Conservation (phyloP, 768 basidiomycete species). For the Dioszegia aurantiaca region DNA sequence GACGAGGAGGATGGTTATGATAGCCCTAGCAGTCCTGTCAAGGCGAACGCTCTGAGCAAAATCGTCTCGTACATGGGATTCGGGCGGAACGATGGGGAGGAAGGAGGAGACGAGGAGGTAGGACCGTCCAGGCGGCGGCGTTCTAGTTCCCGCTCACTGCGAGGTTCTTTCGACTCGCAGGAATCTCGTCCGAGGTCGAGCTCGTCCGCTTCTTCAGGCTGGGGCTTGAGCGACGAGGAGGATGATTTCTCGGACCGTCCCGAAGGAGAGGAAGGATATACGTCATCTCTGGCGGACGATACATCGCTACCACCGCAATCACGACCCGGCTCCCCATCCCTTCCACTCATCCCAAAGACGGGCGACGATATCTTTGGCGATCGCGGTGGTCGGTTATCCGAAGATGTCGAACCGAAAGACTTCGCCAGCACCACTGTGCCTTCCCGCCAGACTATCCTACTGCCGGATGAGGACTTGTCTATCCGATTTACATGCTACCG, state of each 20-base stretch:
- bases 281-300: slow-evolving; percentile 49
- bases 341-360: slow-evolving; percentile 44
- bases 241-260: slow-evolving; percentile 41
- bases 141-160: slow-evolving; percentile 32
- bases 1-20: slow-evolving; percentile 9
- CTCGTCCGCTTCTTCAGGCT: slow-evolving; percentile 42
- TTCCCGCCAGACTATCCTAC: slow-evolving; percentile 71
- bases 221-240: slow-evolving; percentile 49
- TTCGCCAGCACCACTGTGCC: slow-evolving; percentile 40
- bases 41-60: slow-evolving; percentile 27
- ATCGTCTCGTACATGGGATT: slow-evolving; percentile 45
- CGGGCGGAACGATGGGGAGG: slow-evolving; percentile 27
- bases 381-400: slow-evolving; percentile 22
- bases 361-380: slow-evolving; percentile 50
- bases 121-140: slow-evolving; percentile 22
- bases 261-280: slow-evolving; percentile 48
- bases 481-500: slow-evolving; percentile 85
- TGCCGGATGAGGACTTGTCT: slow-evolving; percentile 84
- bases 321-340: slow-evolving; percentile 47
- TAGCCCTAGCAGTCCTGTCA: slow-evolving; percentile 24
- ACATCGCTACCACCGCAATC: slow-evolving; percentile 53
- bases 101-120: slow-evolving; percentile 42
- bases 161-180: slow-evolving; percentile 29
- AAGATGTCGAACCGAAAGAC: slow-evolving; percentile 30
- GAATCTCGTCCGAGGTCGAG: slow-evolving; percentile 22